Evolutionary conservation across 192 early-diverging fungal genomes (phyloP), one percentile per base, ranked within the genome.

Genomic region (Phlyctochytrium bullatum): DNA sequence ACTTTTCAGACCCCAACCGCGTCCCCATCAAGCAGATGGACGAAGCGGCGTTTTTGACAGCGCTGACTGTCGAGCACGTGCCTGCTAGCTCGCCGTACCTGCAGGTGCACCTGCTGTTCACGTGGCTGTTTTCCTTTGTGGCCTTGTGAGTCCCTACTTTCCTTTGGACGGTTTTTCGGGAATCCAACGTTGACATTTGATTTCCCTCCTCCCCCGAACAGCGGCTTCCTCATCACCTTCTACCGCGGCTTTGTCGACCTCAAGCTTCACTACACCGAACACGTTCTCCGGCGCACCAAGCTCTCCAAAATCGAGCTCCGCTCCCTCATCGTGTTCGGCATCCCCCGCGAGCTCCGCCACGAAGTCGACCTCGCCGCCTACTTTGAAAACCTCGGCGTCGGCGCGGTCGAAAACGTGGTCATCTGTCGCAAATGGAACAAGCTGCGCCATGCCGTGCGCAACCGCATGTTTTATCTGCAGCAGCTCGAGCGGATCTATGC

Each of bases 391-490:
- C 69, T 85, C 0, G 73, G 77, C 20, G 68, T 85, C 60, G 83
- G 83, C 12, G 68, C 64, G 32, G 83, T 85, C 29, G 81, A 85
- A 61, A 80, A 79, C 51, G 82, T 84, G 0, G 82, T 85, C 2
- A 61, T 85, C 28, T 83, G 81, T 59, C 61, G 83, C 25, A 85
- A 81, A 50, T 85, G 82, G 80, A 68, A 78, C 20, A 78, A 72
- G 60, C 62, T 85, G 52, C 71, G 81, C 29, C 59, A 72, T 14
- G 79, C 82, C 1, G 71, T 84, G 2, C 36, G 59, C 36, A 76
- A 76, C n/a, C 74, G 83, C 1, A 53, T 68, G 36, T 68, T 71
- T 23, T 85, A 75, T 53, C 54, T 85, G 10, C 65, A 65, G 24
- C 34, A 78, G 50, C 51, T 85, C 10, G 83, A 85, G 60, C 67